Evolutionary conservation across 257 asterid genomes (phyloP).

Genomic region (Nicotiana otophora): DNA sequence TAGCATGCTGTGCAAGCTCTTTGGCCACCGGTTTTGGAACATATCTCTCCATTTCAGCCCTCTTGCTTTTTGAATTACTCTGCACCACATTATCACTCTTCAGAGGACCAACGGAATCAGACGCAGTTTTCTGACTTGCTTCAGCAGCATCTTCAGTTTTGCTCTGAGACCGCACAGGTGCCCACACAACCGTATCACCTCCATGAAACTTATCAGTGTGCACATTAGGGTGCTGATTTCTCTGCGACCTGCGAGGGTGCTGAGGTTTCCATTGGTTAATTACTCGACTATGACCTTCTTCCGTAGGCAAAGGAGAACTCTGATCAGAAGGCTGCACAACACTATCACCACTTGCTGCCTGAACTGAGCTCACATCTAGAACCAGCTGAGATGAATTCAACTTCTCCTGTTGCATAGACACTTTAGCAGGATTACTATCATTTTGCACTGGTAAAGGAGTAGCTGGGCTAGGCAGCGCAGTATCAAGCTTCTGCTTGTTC

Average conservation of each 20-base stretch:
- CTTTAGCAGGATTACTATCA: slow-evolving; percentile 25
- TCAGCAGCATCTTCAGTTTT: slow-evolving; percentile 55
- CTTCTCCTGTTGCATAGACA: slow-evolving; percentile 30
- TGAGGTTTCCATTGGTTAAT: slow-evolving; percentile 56
- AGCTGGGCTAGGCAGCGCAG: slow-evolving; percentile 25
- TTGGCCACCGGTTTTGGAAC: slow-evolving; percentile 89
- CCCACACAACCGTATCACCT: slow-evolving; percentile 76
- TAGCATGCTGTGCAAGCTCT: slow-evolving; percentile 83
- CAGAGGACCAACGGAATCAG: slow-evolving; percentile 29
- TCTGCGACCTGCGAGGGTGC: slow-evolving; percentile 47
- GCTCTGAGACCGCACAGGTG: slow-evolving; percentile 69
- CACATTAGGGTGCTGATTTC: slow-evolving; percentile 58
- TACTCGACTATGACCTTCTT: slow-evolving; percentile 47
- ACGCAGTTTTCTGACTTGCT: slow-evolving; percentile 29
- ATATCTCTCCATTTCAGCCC: slow-evolving; percentile 97
- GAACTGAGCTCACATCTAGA: slow-evolving; percentile 25
- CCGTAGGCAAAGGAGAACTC: slow-evolving; percentile 35
- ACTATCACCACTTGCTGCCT: slow-evolving; percentile 30
- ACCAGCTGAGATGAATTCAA: slow-evolving; percentile 31
- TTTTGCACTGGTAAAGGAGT: slow-evolving; percentile 24
- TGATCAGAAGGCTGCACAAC: slow-evolving; percentile 34
- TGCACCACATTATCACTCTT: slow-evolving; percentile 42
- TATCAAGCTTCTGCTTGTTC: slow-evolving; percentile 54
- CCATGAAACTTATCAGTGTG: slow-evolving; percentile 52
- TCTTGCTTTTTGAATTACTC: slow-evolving; percentile 64